phyloP scores from a whole-genome alignment of 495 filamentous ascomycete genomes.

The Trichoderma erinaceum region DNA sequence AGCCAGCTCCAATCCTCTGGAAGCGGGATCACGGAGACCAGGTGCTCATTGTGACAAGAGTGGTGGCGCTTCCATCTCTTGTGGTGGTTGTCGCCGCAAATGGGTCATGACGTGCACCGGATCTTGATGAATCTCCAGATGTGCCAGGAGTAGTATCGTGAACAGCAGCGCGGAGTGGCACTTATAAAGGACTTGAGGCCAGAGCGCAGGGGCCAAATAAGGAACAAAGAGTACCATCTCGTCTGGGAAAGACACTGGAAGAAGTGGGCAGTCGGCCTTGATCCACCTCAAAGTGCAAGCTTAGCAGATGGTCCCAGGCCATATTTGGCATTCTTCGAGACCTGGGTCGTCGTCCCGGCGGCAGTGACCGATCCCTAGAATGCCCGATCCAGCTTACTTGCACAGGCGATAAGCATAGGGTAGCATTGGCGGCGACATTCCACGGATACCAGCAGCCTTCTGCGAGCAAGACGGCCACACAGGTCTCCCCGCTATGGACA shows the following conservation, averaged over 20 bases:
- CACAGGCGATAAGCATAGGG: not conserved
- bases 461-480: not conserved
- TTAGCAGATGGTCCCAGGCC: not conserved
- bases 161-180: too few species aligned
- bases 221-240: too few species aligned
- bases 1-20: not conserved
- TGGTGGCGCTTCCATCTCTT: too few species aligned
- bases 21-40: constrained; percentile 6
- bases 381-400: constrained; percentile 10
- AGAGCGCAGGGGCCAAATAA: too few species aligned
- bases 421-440: not conserved
- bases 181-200: too few species aligned
- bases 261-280: not conserved
- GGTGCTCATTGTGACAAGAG: not conserved
- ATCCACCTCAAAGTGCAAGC: constrained; percentile 1
- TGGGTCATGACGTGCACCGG: constrained; percentile 4
- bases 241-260: not conserved
- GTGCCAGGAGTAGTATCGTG: too few species aligned
- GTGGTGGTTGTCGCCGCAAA: not conserved
- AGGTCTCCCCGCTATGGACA: not conserved
- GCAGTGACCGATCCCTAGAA: constrained; percentile 4
- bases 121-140: not conserved
- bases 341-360: not conserved
- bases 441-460: not conserved
- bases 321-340: not conserved